These are phyloP conservation scores for Trichoderma parareesei DNA, from an alignment of 495 filamentous ascomycete genomes.

Conservation along the genomic window DNA sequence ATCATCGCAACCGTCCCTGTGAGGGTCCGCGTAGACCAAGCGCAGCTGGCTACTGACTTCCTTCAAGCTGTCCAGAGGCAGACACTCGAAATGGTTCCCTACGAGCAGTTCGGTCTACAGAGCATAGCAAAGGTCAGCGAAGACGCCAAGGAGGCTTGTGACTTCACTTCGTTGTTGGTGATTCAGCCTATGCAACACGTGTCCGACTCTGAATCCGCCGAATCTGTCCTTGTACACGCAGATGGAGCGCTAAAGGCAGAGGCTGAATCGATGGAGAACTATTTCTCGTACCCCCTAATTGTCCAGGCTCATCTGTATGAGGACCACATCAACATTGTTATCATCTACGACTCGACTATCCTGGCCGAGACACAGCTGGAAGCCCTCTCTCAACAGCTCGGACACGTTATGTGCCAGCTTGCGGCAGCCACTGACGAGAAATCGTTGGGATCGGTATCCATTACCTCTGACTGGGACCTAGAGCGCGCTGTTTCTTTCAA, in stretches of 20 bases:
- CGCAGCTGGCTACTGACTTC: constrained; percentile 13
- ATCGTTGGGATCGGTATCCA: background rate
- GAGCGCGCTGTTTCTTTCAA: background rate
- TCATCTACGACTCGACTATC: constrained; percentile 2
- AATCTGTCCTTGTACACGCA: constrained; percentile 39
- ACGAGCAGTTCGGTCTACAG: constrained; percentile 41
- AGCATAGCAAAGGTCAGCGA: constrained; percentile 19
- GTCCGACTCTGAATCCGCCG: constrained; percentile 22
- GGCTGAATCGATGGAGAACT: constrained; percentile 2
- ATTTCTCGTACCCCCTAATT: constrained; percentile 5
- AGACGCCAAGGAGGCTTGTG: constrained; percentile 5
- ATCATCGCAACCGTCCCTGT: constrained; percentile 53
- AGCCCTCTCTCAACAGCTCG: background rate
- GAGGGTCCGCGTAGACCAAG: constrained; percentile 22
- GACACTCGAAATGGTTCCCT: constrained; percentile 28
- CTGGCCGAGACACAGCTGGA: background rate
- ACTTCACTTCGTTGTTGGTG: background rate
- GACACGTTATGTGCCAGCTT: background rate
- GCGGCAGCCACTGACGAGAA: background rate
- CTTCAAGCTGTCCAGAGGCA: constrained; percentile 25
- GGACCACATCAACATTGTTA: background rate
- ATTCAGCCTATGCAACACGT: constrained; percentile 2
- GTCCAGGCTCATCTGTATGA: background rate
- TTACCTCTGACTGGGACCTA: background rate
- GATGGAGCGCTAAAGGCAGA: constrained; percentile 29